phyloP scores from a whole-genome alignment of 257 asterid genomes.

The Apocynum venetum region DNA sequence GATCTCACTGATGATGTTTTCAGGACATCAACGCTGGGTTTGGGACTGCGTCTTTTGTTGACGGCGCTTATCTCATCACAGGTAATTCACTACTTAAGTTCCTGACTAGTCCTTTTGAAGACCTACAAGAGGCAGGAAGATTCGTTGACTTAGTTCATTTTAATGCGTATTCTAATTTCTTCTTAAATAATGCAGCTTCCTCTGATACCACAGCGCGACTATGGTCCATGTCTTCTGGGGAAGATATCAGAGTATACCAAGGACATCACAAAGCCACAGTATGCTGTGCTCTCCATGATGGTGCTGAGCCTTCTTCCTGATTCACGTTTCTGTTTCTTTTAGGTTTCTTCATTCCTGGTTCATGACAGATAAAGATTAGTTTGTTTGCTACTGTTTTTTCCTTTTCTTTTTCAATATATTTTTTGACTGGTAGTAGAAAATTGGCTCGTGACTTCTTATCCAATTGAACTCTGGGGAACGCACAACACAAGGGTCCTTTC shows the following conservation, averaged over 20 bases:
- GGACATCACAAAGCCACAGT: constrained; percentile 96
- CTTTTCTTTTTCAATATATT: background rate
- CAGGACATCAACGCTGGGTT: constrained; percentile 97
- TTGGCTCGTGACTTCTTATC: too few species aligned
- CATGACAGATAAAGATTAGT: background rate
- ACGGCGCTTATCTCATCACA: constrained; percentile 89
- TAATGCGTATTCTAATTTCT: background rate
- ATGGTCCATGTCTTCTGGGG: constrained; percentile 79
- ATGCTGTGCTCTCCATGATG: constrained; percentile 95
- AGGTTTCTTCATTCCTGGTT: background rate
- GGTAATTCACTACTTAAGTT: constrained; percentile 32
- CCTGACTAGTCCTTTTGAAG: too few species aligned
- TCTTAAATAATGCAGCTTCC: constrained; percentile 55
- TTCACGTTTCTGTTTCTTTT: background rate
- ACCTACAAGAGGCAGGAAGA: background rate
- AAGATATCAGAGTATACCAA: constrained; percentile 76
- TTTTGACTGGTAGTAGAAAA: background rate
- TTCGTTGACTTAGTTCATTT: background rate
- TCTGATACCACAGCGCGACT: constrained; percentile 89
- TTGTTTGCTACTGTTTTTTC: too few species aligned
- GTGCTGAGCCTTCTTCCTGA: constrained; percentile 61
- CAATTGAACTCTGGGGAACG: too few species aligned
- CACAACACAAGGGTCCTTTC: too few species aligned
- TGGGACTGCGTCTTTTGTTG: constrained; percentile 97
- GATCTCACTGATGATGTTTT: constrained; percentile 13